Evolutionary conservation across 306 rosid genomes (phyloP).

Genomic region (Malus fusca): DNA sequence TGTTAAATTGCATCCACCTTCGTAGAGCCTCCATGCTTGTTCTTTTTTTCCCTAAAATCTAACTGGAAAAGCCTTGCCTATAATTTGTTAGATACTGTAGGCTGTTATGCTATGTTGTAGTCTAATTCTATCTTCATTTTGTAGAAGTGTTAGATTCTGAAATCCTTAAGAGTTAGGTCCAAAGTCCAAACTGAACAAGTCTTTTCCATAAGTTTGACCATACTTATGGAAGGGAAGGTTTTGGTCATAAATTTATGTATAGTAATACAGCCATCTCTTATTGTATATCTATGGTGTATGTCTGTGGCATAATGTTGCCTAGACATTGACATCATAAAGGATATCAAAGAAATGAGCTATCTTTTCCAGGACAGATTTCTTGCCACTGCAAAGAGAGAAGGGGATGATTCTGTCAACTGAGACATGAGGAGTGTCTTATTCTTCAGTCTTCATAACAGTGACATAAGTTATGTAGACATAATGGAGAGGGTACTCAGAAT

Average conservation of each 20-base stretch:
- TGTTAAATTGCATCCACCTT: not conserved
- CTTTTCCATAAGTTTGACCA: not conserved
- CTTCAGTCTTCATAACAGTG: not conserved
- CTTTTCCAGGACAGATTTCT: not conserved
- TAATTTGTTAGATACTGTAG: not conserved
- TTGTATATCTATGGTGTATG: not conserved
- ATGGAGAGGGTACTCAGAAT: not conserved
- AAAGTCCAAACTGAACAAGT: not conserved
- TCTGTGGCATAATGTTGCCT: not conserved
- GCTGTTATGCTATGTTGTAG: not conserved
- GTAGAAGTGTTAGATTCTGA: not conserved
- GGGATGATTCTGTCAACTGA: not conserved
- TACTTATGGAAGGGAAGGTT: not conserved
- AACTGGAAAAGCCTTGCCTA: not conserved
- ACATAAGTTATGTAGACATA: not conserved
- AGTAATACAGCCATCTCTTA: not conserved
- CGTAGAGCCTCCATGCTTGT: not conserved
- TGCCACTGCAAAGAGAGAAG: too few relatives aligned
- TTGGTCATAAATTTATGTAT: not conserved
- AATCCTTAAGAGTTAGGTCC: not conserved
- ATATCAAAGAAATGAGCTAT: not conserved
- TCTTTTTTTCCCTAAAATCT: not conserved
- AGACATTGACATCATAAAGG: not conserved
- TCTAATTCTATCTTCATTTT: not conserved
- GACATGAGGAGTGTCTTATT: not conserved